Evolutionary conservation across 805 yeast species (phyloP), one percentile per base, ranked within the genome.

Genomic region (Pichia nanzhaoensis): DNA sequence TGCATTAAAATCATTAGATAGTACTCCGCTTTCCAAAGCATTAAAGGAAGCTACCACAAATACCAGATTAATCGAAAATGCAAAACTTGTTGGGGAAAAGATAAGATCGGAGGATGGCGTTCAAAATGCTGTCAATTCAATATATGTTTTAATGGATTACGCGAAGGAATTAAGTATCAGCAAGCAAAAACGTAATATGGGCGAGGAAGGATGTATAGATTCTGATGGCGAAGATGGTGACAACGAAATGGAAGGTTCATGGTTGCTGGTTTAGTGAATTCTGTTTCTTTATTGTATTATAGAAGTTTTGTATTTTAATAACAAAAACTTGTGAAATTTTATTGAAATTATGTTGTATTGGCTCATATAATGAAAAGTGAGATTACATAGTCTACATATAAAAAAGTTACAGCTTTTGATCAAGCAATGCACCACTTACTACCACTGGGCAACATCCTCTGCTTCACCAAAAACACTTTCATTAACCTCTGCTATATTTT

Each of bases 371-470:
- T n/a, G n/a, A n/a, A n/a, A n/a, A n/a, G n/a, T n/a, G n/a, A n/a
- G n/a, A n/a, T n/a, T n/a, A n/a, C n/a, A n/a, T n/a, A n/a, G n/a
- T n/a, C n/a, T n/a, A n/a, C n/a, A n/a, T n/a, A n/a, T n/a, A n/a
- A n/a, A n/a, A n/a, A n/a, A n/a, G n/a, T n/a, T n/a, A n/a, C n/a
- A n/a, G n/a, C n/a, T n/a, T n/a, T n/a, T n/a, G n/a, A n/a, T n/a
- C n/a, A n/a, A n/a, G n/a, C n/a, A n/a, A n/a, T n/a, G n/a, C n/a
- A n/a, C n/a, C n/a, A n/a, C n/a, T n/a, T 30, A 37, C 36, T 39
- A 91, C 99, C 99, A 91, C 51, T 82, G 85, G 27, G 98, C 88
- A 41, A 93, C 90, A 59, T 85, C 90, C 59, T 85, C 95, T n/a
- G 95, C 95, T 64, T 91, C 99, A 1, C 98, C 97, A 61, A 91